These are phyloP conservation scores for Wickerhamomyces queroliae DNA, from an alignment of 805 yeast species.

Conservation along the genomic window DNA sequence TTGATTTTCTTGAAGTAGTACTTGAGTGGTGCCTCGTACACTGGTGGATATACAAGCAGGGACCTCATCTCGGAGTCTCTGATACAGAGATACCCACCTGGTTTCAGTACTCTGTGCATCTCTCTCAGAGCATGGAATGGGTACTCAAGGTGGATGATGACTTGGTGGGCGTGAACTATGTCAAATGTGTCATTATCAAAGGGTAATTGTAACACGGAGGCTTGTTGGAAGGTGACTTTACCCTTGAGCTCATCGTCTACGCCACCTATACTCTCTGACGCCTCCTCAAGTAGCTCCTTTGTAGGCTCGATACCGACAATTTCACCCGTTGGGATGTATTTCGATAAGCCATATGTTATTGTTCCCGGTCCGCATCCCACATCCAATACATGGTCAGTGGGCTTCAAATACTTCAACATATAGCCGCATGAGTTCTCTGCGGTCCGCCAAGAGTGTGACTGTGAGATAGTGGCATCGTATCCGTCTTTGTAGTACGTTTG, in stretches of 20 bases:
- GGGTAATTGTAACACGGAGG: slow-evolving; percentile 27
- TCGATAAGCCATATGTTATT: slow-evolving; percentile 29
- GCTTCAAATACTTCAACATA: slow-evolving; percentile 24
- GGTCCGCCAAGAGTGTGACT: slow-evolving; percentile 30
- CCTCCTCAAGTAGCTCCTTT: slow-evolving; percentile 23
- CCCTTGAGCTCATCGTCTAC: not conserved
- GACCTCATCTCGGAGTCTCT: slow-evolving; percentile 26
- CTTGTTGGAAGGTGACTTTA: slow-evolving; percentile 12
- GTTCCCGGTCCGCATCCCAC: slow-evolving; percentile 41
- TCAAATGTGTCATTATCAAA: slow-evolving; percentile 33
- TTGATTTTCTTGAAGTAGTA: not conserved
- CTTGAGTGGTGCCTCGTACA: slow-evolving; percentile 6
- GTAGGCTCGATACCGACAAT: slow-evolving; percentile 30
- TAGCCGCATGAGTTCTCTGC: slow-evolving; percentile 25
- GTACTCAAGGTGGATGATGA: slow-evolving; percentile 29
- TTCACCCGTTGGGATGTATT: slow-evolving; percentile 21
- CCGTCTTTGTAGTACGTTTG: slow-evolving; percentile 25
- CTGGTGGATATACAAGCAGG: slow-evolving; percentile 17
- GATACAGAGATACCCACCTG: slow-evolving; percentile 27
- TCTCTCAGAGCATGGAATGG: slow-evolving; percentile 29
- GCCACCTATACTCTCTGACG: not conserved
- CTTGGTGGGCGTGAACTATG: slow-evolving; percentile 34
- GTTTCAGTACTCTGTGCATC: slow-evolving; percentile 30
- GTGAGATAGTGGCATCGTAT: slow-evolving; percentile 17
- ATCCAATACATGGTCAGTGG: slow-evolving; percentile 26